phyloP scores from a whole-genome alignment of 495 filamentous ascomycete species.

The Lineolata rhizophorae region DNA sequence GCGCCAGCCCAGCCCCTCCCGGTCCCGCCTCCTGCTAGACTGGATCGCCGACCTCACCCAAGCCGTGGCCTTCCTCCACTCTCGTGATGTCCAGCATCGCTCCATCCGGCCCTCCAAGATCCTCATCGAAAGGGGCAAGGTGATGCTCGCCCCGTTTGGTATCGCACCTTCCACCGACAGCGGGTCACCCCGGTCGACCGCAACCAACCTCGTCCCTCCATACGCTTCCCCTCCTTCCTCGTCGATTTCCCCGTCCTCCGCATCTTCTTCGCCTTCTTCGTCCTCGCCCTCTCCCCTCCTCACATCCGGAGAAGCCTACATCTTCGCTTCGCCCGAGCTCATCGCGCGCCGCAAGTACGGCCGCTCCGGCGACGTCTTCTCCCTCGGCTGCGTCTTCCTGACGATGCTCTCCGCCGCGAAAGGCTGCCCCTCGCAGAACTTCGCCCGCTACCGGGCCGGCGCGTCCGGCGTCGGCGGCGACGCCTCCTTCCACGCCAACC shows the following conservation, averaged over 20 bases:
- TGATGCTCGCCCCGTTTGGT: slow-evolving; percentile 10
- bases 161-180: slow-evolving; percentile 4
- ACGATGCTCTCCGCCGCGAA: slow-evolving; percentile 10
- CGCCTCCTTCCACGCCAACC: slow-evolving; percentile 13
- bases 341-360: slow-evolving; percentile 5
- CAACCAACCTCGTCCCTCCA: slow-evolving; percentile 1
- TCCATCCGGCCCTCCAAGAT: slow-evolving; percentile 12
- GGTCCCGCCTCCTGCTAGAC: slow-evolving; percentile 10
- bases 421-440: slow-evolving; percentile 4
- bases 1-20: slow-evolving; percentile 4
- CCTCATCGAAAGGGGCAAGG: slow-evolving; percentile 9
- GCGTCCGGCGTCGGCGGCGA: slow-evolving; percentile 3
- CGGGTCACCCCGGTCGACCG: slow-evolving; percentile 3
- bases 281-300: too few species aligned
- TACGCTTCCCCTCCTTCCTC: slow-evolving; percentile 5
- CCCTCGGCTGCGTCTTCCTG: slow-evolving; percentile 11
- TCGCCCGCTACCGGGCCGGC: slow-evolving; percentile 7
- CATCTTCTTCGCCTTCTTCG: too few species aligned
- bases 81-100: slow-evolving; percentile 8
- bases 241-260: too few species aligned
- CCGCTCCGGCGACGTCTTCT: slow-evolving; percentile 9
- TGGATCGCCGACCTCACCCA: slow-evolving; percentile 14
- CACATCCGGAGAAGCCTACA: slow-evolving; percentile 10
- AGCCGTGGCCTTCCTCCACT: slow-evolving; percentile 11
- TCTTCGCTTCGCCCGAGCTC: slow-evolving; percentile 13